Evolutionary conservation across 1,284 basidiomycete species (phyloP).

Genomic region (Hemileia vastatrix): DNA sequence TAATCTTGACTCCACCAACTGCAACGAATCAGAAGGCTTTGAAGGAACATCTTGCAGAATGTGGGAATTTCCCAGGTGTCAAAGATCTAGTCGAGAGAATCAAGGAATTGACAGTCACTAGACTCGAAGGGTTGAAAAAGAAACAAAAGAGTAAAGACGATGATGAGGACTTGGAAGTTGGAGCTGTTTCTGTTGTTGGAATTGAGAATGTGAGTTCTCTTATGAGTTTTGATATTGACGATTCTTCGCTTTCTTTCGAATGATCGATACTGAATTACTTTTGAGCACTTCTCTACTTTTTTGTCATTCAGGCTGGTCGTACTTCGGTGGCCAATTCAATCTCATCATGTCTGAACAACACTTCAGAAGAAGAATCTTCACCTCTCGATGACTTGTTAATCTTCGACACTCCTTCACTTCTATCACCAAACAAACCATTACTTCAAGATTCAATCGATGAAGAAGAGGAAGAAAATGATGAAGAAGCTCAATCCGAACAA

Average conservation of each 20-base stretch:
- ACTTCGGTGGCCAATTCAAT: constrained; percentile 20
- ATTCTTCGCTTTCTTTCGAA: no score
- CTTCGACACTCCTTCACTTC: constrained; percentile 35
- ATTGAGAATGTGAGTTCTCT: constrained; percentile 31
- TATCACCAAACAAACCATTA: constrained; percentile 23
- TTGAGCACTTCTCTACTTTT: no score
- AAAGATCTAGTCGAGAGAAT: neutral
- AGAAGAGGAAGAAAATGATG: constrained; percentile 24
- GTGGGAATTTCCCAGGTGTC: neutral
- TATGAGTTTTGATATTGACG: constrained; percentile 23
- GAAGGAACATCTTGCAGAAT: neutral
- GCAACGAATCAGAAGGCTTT: neutral
- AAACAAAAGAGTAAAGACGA: constrained; percentile 4
- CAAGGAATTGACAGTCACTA: neutral
- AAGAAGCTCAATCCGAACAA: constrained; percentile 24
- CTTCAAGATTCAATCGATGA: neutral
- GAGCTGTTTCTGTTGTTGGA: constrained; percentile 32
- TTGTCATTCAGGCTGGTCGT: constrained; percentile 23
- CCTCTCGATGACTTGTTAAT: constrained; percentile 12
- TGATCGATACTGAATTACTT: no score
- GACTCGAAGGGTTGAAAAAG: neutral
- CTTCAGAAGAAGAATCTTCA: neutral
- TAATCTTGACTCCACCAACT: neutral
- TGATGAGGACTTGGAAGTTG: constrained; percentile 25
- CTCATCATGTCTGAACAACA: constrained; percentile 4